A percentile compares a stretch with the other conserved stretches of the same genome.
phyloP scores from a whole-genome alignment of 2,329 filamentous ascomycete species.

The Bipolaris sorokiniana region DNA sequence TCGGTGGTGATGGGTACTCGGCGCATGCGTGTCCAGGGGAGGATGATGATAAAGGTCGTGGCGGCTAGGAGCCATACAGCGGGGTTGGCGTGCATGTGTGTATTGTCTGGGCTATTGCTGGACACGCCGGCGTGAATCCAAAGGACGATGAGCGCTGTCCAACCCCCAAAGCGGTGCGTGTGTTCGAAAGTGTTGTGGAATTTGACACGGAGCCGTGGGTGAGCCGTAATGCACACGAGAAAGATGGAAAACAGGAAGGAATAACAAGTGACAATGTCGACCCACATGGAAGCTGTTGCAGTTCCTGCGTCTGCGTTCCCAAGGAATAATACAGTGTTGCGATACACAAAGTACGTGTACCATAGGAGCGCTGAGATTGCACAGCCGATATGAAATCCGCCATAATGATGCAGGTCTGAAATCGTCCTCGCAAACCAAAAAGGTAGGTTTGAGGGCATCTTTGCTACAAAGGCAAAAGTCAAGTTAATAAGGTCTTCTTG shows the following conservation, averaged over 20 bases:
- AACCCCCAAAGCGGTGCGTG: constrained; percentile 46
- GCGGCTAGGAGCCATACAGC: constrained; percentile 70
- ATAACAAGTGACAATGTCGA: constrained; percentile 24
- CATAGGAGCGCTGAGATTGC: constrained; percentile 47
- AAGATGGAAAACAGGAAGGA: constrained; percentile 26
- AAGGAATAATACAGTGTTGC: constrained; percentile 37
- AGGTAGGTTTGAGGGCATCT: constrained; percentile 31
- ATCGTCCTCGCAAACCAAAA: constrained; percentile 31
- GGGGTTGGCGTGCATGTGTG: constrained; percentile 16
- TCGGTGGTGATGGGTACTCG: constrained; percentile 69
- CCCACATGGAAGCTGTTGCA: constrained; percentile 27
- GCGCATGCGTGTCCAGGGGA: constrained; percentile 76
- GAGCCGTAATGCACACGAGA: constrained; percentile 33
- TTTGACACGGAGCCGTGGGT: constrained; percentile 29
- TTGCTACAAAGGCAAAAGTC: constrained; percentile 37
- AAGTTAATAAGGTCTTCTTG: constrained; percentile 45
- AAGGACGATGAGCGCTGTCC: constrained; percentile 37
- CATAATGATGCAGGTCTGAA: constrained; percentile 42
- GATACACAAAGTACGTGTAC: constrained; percentile 52
- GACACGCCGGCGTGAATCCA: constrained; percentile 31
- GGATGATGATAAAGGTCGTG: constrained; percentile 69
- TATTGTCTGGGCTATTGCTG: constrained; percentile 3
- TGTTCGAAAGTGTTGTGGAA: constrained; percentile 46
- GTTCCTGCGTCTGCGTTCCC: neutral
- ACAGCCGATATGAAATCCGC: constrained; percentile 44